Conservation (phyloP, 225 moss, liverwort and hornwort genomes). For the Physcomitrellopsis africana region DNA sequence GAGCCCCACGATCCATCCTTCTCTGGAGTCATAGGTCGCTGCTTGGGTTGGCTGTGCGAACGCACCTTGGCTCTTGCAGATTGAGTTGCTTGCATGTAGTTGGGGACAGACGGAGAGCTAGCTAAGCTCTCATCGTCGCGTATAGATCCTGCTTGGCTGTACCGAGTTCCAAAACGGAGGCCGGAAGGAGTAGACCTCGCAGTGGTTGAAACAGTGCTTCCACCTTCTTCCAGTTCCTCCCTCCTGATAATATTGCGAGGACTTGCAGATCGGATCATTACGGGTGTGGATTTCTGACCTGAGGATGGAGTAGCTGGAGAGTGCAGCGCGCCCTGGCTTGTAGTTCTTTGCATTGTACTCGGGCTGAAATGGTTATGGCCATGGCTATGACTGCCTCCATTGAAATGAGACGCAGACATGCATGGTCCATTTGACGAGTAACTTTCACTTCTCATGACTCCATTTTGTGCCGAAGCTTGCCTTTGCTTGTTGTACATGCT, state of each 20-base stretch:
- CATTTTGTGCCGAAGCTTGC: slow-evolving; percentile 37
- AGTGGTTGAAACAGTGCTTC: slow-evolving; percentile 70
- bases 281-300: slow-evolving; percentile 46
- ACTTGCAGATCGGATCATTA: slow-evolving; percentile 68
- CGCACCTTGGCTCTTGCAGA: slow-evolving; percentile 91
- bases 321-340: slow-evolving; percentile 53
- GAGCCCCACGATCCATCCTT: slow-evolving; percentile 64
- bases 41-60: slow-evolving; percentile 80
- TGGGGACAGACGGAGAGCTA: slow-evolving; percentile 92
- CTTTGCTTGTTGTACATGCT: slow-evolving; percentile 48
- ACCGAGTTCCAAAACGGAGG: slow-evolving; percentile 75
- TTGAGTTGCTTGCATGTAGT: slow-evolving; percentile 97
- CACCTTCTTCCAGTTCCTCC: slow-evolving; percentile 70
- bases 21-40: slow-evolving; percentile 88
- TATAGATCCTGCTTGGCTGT: slow-evolving; percentile 72
- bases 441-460: slow-evolving; percentile 36
- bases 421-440: slow-evolving; percentile 36
- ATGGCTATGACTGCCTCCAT: slow-evolving; percentile 1
- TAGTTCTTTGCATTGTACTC: slow-evolving; percentile 54
- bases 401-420: slow-evolving; percentile 37
- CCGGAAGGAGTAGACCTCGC: slow-evolving; percentile 71
- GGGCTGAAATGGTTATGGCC: slow-evolving; percentile 49
- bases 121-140: slow-evolving; percentile 88
- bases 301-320: slow-evolving; percentile 63
- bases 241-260: slow-evolving; percentile 69